Base-by-base conservation (phyloP, 2,329 filamentous ascomycete species). In the Corinectria fuckeliana region DNA sequence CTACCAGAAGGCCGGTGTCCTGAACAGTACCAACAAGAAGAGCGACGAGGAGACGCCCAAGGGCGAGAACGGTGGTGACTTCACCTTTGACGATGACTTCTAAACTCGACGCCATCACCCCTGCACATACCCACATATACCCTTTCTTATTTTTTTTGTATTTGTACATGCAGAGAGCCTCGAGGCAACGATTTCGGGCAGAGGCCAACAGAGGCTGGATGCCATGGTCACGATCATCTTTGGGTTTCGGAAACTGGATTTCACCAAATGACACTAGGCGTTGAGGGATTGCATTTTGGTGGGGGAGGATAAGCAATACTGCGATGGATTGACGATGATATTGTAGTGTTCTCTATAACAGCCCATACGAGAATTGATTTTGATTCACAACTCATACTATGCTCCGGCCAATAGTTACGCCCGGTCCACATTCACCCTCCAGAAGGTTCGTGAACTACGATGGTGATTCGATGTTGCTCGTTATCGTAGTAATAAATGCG, bases 1-100 rank as follows among this genome's bases (percentile, higher is more conserved):
- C 75, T 99, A 99, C 87, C 95, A 99, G 82, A 99, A 99, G 87
- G 93, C 95, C 34, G 95, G 95, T 83, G 94, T 99, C 78, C 96
- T 99, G 92, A 90, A 90, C 73, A 93, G 91, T 81, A 91, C 89
- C 71, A 93, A 93, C 71, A 93, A 93, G 83, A 89, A 90, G 77
- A 76, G 81, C n/a, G 81, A 84, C 18, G 77, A 82, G 1, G 66
- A 71, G 6, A 80, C 87, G 60, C 76, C 81, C 63, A 81, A 85
- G 76, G 77, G 77, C 65, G 82, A 84, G 72, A 87, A 87, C 65
- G 85, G 85, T 34, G 91, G 92, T 64, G 92, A 94, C 81, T 96
- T 99, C 81, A 85, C 80, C 77, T 98, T 99, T 72, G 93, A 98
- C 69, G 94, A 98, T 68, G 95, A 99, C 81, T 99, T 99, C 75